A percentile compares a stretch with the other conserved stretches of the same genome.
These are phyloP conservation scores for Wallacemonas rigidus DNA, from an alignment of 208 protist genomes.

Conservation along the genomic window DNA sequence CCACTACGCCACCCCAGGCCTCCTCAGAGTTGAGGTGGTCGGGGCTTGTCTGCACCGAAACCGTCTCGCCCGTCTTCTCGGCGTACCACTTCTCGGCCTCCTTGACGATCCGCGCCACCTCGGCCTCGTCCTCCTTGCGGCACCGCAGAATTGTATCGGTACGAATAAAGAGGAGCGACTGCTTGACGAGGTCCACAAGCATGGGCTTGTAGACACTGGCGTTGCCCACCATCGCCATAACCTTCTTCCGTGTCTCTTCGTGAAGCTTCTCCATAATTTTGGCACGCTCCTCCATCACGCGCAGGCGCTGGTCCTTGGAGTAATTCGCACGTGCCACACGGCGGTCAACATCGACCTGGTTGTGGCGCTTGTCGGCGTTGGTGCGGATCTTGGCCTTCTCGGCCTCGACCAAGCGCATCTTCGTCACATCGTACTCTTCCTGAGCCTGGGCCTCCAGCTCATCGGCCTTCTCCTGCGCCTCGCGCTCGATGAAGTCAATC, in stretches of 20 bases:
- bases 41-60: conserved; percentile 51
- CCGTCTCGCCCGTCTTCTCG: conserved; percentile 42
- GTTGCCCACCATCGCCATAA: conserved; percentile 59
- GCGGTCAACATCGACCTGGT: conserved; percentile 84
- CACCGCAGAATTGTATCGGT: conserved; percentile 74
- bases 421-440: conserved; percentile 91
- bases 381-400: conserved; percentile 86
- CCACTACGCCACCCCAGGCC: conserved; percentile 81
- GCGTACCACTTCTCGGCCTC: conserved; percentile 76
- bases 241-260: conserved; percentile 65
- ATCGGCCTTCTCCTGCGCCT: conserved; percentile 90
- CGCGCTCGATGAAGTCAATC: conserved; percentile 94
- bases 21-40: conserved; percentile 68
- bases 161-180: conserved; percentile 76
- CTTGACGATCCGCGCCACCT: conserved; percentile 43
- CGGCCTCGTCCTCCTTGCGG: conserved; percentile 68
- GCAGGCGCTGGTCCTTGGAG: conserved; percentile 79
- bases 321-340: conserved; percentile 87
- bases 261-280: conserved; percentile 79
- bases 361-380: conserved; percentile 75
- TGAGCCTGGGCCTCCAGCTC: conserved; percentile 88
- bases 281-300: conserved; percentile 80
- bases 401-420: conserved; percentile 86
- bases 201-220: conserved; percentile 62
- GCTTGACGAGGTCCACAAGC: conserved; percentile 63